A percentile compares a stretch with the other conserved stretches of the same genome.
phyloP scores from a whole-genome alignment of 2,329 filamentous ascomycete genomes.

The Sporothrix phasma region DNA sequence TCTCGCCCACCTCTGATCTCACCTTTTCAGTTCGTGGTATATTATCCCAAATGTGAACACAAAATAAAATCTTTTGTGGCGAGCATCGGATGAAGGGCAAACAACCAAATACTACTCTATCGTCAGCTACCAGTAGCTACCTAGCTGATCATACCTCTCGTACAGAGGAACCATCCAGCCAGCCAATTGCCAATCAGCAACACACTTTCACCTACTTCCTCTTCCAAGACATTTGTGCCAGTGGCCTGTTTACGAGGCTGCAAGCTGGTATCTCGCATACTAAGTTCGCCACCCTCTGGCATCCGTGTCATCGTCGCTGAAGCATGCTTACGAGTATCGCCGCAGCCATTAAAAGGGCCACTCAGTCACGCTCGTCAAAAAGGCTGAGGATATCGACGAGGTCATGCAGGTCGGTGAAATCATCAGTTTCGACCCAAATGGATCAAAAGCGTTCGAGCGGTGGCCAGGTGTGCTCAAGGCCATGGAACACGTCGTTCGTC shows the following conservation, averaged over 20 bases:
- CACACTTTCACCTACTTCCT: neutral
- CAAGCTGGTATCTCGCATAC: conserved; percentile 14
- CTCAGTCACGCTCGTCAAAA: conserved; percentile 35
- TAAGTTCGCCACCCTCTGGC: conserved; percentile 27
- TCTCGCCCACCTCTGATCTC: too few relatives aligned
- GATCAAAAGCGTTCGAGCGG: conserved; percentile 45
- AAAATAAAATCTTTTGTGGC: too few relatives aligned
- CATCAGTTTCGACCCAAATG: conserved; percentile 46
- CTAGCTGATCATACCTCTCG: too few relatives aligned
- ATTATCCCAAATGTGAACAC: too few relatives aligned
- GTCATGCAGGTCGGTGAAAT: conserved; percentile 37
- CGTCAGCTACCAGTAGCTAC: too few relatives aligned
- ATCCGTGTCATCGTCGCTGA: conserved; percentile 40
- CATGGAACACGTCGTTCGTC: conserved; percentile 40
- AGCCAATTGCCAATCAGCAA: neutral
- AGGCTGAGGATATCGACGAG: conserved; percentile 28
- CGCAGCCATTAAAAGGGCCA: conserved; percentile 51
- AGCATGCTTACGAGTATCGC: conserved; percentile 47
- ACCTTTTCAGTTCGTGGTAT: too few relatives aligned
- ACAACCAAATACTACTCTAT: too few relatives aligned
- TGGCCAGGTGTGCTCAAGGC: conserved; percentile 42
- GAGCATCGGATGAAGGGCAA: too few relatives aligned
- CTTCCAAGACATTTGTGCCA: neutral
- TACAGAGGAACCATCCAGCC: neutral
- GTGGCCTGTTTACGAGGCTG: neutral